Percentiles rank a stretch among this genome's conserved stretches.
These are phyloP conservation scores for Herpotrichia juniperi DNA, from an alignment of 2,329 filamentous ascomycete species.

Conservation along the genomic window DNA sequence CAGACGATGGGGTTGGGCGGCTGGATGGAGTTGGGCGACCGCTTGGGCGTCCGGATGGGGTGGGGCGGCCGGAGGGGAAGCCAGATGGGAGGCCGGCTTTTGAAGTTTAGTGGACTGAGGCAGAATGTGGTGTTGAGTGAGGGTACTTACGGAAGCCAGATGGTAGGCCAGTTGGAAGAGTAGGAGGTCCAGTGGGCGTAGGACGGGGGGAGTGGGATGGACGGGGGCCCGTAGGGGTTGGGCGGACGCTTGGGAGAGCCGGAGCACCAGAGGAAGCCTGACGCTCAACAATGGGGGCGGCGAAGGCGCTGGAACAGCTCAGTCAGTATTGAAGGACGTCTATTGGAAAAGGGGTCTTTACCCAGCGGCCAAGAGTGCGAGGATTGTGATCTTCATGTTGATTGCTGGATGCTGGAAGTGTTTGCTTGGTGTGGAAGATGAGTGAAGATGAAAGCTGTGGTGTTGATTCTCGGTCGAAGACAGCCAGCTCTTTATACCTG, in stretches of 20 bases:
- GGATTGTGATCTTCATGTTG: neutral
- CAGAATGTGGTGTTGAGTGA: too few relatives aligned
- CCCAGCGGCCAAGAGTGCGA: neutral
- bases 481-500: neutral
- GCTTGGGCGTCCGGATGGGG: too few relatives aligned
- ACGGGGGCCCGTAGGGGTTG: neutral
- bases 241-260: neutral
- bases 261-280: too few relatives aligned
- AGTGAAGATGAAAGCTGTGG: neutral
- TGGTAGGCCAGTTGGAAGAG: neutral
- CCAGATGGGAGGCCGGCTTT: too few relatives aligned
- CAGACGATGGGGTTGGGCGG: neutral
- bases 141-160: too few relatives aligned
- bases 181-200: too few relatives aligned
- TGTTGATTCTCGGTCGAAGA: neutral
- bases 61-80: neutral
- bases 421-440: neutral
- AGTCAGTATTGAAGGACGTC: neutral
- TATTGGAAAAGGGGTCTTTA: neutral
- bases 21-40: too few relatives aligned
- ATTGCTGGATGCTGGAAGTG: neutral
- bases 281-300: conserved; percentile 1
- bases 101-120: too few relatives aligned
- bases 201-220: too few relatives aligned
- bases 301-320: neutral